Conservation (phyloP, 768 basidiomycete species). For the Mycena pura region DNA sequence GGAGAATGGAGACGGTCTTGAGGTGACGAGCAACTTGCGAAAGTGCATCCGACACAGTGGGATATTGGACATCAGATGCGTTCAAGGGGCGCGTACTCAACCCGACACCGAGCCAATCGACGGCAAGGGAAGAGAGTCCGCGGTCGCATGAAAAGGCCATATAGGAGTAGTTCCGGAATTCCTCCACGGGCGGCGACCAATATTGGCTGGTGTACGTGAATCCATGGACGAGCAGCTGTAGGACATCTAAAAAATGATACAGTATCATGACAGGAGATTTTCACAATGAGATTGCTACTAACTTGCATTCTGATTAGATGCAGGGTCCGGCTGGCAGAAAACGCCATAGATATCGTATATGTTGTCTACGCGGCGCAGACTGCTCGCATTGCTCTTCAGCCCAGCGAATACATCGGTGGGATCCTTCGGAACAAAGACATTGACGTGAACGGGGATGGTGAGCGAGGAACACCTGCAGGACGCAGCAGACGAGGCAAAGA, state of each 20-base stretch:
- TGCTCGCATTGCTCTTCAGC: background rate
- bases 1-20: background rate
- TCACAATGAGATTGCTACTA: background rate
- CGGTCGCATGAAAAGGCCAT: background rate
- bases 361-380: background rate
- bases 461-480: constrained; percentile 1
- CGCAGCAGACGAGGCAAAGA: too few species aligned
- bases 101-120: constrained; percentile 1
- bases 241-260: background rate
- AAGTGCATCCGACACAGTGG: background rate
- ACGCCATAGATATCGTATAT: background rate
- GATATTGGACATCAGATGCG: constrained; percentile 1
- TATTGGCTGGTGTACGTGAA: background rate
- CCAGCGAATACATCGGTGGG: background rate
- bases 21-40: constrained; percentile 4
- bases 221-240: constrained; percentile 4
- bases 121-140: background rate
- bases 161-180: constrained; percentile 13
- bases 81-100: background rate
- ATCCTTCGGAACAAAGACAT: constrained; percentile 4
- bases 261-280: background rate
- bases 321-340: background rate
- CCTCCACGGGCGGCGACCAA: background rate
- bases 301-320: background rate
- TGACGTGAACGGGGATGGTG: constrained; percentile 4